Percentiles rank a stretch among this genome's conserved stretches.
Conservation (phyloP, 768 basidiomycete genomes). For the Tulasnella calospora region DNA sequence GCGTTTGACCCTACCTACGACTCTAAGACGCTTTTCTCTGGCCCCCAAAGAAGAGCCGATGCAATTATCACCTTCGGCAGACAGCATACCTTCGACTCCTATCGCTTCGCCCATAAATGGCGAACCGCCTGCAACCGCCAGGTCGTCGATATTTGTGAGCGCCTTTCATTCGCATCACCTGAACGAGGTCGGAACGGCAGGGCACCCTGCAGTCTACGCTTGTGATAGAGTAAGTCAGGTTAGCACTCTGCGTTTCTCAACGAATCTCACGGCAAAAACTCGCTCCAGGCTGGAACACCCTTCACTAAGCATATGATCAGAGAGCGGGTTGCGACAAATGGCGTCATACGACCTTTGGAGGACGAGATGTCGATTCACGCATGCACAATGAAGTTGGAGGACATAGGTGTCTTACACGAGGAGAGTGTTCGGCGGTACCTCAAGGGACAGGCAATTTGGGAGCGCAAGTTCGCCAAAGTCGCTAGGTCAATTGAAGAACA, state of each 20-base stretch:
- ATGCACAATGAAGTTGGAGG: slow-evolving; percentile 57
- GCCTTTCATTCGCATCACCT: background rate
- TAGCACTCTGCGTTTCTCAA: background rate
- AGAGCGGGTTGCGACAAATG: slow-evolving; percentile 79
- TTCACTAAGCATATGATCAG: slow-evolving; percentile 69
- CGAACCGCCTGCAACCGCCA: background rate
- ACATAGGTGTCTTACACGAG: slow-evolving; percentile 74
- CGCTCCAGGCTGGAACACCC: slow-evolving; percentile 27
- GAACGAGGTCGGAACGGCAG: slow-evolving; percentile 45
- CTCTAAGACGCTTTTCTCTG: background rate
- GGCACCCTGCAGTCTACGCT: slow-evolving; percentile 56
- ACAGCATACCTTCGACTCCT: background rate
- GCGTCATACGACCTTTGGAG: slow-evolving; percentile 79
- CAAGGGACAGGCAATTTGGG: slow-evolving; percentile 53
- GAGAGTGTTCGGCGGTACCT: slow-evolving; percentile 71
- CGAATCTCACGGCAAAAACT: background rate
- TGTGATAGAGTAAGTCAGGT: slow-evolving; percentile 42
- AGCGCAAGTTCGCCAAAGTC: slow-evolving; percentile 60
- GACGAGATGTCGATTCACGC: slow-evolving; percentile 60
- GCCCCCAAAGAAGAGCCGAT: background rate
- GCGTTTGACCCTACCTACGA: background rate
- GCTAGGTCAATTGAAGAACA: slow-evolving; percentile 57
- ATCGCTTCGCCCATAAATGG: background rate
- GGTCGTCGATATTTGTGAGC: background rate
- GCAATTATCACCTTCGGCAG: background rate